Evolutionary conservation across 108 stramenopile genomes (phyloP).

Genomic region (Aurantiochytrium sp.): DNA sequence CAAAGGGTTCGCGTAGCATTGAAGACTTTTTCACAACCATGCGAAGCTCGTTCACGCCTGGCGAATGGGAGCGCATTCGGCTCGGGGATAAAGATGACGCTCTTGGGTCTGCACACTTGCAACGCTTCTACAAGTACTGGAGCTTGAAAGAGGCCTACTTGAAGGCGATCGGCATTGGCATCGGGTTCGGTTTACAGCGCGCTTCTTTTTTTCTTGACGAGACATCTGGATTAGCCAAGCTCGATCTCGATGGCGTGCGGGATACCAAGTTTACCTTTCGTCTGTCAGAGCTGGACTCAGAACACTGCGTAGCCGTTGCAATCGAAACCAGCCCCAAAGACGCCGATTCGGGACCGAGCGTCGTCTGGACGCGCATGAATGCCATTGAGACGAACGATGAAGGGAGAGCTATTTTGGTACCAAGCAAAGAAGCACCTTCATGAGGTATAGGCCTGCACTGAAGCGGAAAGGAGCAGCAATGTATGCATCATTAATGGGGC

Average conservation of each 20-base stretch:
- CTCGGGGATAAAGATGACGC: background rate
- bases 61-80: background rate
- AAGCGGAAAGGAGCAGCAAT: too few species aligned
- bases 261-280: background rate
- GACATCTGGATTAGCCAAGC: background rate
- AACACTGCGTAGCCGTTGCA: background rate
- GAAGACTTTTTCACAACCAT: background rate
- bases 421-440: too few species aligned
- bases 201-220: background rate
- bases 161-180: background rate
- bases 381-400: background rate
- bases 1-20: background rate
- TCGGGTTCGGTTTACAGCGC: background rate
- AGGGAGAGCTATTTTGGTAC: too few species aligned
- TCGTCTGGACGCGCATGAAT: background rate
- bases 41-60: background rate
- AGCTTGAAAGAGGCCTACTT: constrained; percentile 12
- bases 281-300: background rate
- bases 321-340: background rate
- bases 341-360: background rate
- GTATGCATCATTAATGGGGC: too few species aligned
- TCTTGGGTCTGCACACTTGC: background rate
- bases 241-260: background rate
- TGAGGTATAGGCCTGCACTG: too few species aligned
- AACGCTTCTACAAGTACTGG: background rate